phyloP scores from a whole-genome alignment of 2,329 filamentous ascomycete species.

The Gyromitra esculenta region DNA sequence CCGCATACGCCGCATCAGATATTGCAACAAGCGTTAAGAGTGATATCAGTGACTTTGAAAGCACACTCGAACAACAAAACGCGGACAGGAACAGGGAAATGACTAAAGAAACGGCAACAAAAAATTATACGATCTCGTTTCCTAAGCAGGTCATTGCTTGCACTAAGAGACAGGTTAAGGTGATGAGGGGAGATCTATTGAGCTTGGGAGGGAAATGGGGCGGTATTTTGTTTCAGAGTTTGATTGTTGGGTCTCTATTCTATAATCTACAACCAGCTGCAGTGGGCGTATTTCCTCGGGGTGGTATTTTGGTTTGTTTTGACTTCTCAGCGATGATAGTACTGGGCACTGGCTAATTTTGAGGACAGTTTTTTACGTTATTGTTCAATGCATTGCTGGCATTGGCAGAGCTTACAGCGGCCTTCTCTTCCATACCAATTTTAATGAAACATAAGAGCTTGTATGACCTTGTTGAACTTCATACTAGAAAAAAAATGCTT shows the following conservation, averaged over 20 bases:
- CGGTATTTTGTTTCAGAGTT: constrained; percentile 67
- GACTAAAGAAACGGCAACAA: constrained; percentile 33
- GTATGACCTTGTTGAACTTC: constrained; percentile 6
- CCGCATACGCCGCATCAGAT: constrained; percentile 61
- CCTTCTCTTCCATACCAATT: constrained; percentile 64
- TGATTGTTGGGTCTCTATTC: constrained; percentile 72
- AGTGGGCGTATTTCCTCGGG: constrained; percentile 66
- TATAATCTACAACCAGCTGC: constrained; percentile 66
- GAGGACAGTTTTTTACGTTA: constrained; percentile 68
- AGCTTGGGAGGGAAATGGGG: constrained; percentile 64
- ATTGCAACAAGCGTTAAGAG: constrained; percentile 61
- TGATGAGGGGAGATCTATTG: constrained; percentile 66
- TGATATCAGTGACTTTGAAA: constrained; percentile 65
- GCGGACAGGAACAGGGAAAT: constrained; percentile 33
- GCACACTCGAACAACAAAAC: constrained; percentile 28
- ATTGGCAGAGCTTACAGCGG: constrained; percentile 66
- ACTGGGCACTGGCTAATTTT: not conserved
- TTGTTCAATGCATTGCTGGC: constrained; percentile 69
- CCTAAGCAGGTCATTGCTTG: constrained; percentile 67
- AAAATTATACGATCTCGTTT: constrained; percentile 63
- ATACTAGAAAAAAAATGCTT: not conserved
- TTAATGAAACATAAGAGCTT: constrained; percentile 64
- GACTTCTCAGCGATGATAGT: not conserved
- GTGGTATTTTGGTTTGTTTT: constrained; percentile 61
- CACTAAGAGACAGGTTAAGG: constrained; percentile 66